Base-by-base conservation (phyloP, 2,329 filamentous ascomycete species). In the Westerdykella ornata region DNA sequence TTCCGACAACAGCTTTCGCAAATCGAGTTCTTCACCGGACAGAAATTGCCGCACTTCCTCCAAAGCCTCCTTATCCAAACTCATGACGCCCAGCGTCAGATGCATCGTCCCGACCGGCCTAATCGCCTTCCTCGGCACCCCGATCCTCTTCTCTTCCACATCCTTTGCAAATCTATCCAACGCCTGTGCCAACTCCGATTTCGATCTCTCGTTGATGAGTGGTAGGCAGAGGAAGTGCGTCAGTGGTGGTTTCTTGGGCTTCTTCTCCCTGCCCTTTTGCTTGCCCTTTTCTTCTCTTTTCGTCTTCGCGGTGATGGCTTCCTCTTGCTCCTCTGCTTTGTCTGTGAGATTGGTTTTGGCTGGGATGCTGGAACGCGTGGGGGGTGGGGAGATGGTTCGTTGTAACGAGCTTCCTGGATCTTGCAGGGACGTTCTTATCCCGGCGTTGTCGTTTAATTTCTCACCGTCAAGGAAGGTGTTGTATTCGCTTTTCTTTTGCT, bases 21-120 rank as follows among this genome's bases (percentile, higher is more conserved):
- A 46, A 50, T 80, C 68, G 0, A 80, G 53, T 0, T 57, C 59
- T 9, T 67, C 30, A 2, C 16, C 30, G 3, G 7, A 44, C 1
- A 81, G 49, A 36, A 49, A 51, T 1, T 33, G 28, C n/a, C 38
- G 50, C 0, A 76, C 79, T 20, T 66, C 62, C 0, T 72, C 54
- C 2, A 82, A 47, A 1, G 67, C 63, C 35, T 75, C 71, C 2
- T 71, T 65, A 2, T 69, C 72, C 3, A 95, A 74, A 49, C 77
- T 83, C 84, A 96, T 89, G 1, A 94, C 85, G 0, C 88, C 89
- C 0, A 96, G 72, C 0, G 89, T 96, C 2, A 94, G 70, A 65
- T 97, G 90, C 36, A 96, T 66, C 1, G 88, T 88, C 0, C 86
- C 85, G 0, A 86, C 67, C 0, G 88, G 88, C 19, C 88, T 73